Evolutionary conservation across 1,284 basidiomycete species (phyloP).

Genomic region (Takashimella tepidaria): DNA sequence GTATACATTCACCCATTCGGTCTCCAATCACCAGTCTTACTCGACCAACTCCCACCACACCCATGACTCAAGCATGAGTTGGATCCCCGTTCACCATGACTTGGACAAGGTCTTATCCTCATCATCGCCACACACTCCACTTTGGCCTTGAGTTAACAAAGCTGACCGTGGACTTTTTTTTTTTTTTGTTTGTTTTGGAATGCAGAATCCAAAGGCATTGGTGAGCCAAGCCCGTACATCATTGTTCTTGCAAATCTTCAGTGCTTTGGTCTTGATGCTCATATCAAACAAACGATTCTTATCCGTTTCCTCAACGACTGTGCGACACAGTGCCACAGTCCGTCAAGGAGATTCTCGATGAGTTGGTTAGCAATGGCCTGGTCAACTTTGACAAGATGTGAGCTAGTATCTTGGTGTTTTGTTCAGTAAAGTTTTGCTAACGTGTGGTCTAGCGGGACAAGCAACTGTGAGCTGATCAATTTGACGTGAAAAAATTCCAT

Average conservation of each 20-base stretch:
- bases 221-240: constrained; percentile 47
- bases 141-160: too few relatives aligned
- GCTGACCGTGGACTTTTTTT: background rate
- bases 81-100: too few relatives aligned
- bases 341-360: constrained; percentile 80
- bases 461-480: constrained; percentile 80
- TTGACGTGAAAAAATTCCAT: too few relatives aligned
- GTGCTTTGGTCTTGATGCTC: background rate
- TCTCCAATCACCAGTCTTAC: too few relatives aligned
- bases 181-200: background rate
- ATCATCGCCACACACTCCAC: too few relatives aligned
- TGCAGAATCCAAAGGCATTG: constrained; percentile 80
- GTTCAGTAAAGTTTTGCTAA: too few relatives aligned
- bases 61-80: too few relatives aligned
- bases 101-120: too few relatives aligned
- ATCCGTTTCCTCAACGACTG: background rate
- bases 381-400: constrained; percentile 77
- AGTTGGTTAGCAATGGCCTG: constrained; percentile 73
- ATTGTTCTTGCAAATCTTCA: background rate
- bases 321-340: constrained; percentile 64
- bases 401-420: constrained; percentile 6
- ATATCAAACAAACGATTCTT: background rate
- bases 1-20: too few relatives aligned
- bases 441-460: constrained; percentile 56
- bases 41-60: background rate